Percentiles rank a stretch among this genome's conserved stretches.
phyloP scores from a whole-genome alignment of 2,329 filamentous ascomycete genomes.

The Hymenoscyphus scutula region DNA sequence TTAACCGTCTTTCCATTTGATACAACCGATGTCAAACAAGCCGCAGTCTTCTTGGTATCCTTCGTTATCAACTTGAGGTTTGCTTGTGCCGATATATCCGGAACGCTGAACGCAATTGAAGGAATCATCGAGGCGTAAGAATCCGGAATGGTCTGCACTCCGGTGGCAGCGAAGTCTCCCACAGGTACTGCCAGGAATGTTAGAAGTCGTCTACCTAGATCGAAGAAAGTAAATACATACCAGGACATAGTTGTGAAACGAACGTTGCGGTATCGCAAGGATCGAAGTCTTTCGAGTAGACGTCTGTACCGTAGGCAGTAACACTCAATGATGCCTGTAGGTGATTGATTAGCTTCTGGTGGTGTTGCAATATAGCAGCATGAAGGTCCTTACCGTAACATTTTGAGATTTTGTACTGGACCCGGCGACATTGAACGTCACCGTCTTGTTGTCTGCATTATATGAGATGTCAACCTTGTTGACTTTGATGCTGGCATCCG shows the following conservation, averaged over 20 bases:
- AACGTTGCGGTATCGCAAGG: slow-evolving; percentile 70
- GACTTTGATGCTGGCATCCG: slow-evolving; percentile 62
- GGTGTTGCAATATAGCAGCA: not conserved
- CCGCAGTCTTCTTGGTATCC: slow-evolving; percentile 61
- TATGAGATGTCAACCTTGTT: slow-evolving; percentile 75
- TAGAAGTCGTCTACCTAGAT: slow-evolving; percentile 8
- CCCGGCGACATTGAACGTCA: slow-evolving; percentile 81
- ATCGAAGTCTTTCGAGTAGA: slow-evolving; percentile 79
- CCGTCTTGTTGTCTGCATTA: slow-evolving; percentile 67
- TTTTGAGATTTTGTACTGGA: slow-evolving; percentile 72
- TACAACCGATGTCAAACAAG: slow-evolving; percentile 79
- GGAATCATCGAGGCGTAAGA: slow-evolving; percentile 75
- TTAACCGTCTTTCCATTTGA: slow-evolving; percentile 83
- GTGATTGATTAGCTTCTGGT: slow-evolving; percentile 7
- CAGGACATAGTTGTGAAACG: slow-evolving; percentile 76
- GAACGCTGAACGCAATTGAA: slow-evolving; percentile 82
- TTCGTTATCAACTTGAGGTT: slow-evolving; percentile 70
- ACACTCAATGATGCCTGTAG: slow-evolving; percentile 56
- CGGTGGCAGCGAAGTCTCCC: slow-evolving; percentile 70
- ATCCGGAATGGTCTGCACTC: slow-evolving; percentile 68
- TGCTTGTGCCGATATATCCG: slow-evolving; percentile 84
- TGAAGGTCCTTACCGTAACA: slow-evolving; percentile 30
- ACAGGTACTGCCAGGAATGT: slow-evolving; percentile 67
- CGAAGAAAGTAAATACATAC: slow-evolving; percentile 46
- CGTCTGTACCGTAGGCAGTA: slow-evolving; percentile 76